Conservation (phyloP, 305 asterid species). For the Fraxinus floribunda region DNA sequence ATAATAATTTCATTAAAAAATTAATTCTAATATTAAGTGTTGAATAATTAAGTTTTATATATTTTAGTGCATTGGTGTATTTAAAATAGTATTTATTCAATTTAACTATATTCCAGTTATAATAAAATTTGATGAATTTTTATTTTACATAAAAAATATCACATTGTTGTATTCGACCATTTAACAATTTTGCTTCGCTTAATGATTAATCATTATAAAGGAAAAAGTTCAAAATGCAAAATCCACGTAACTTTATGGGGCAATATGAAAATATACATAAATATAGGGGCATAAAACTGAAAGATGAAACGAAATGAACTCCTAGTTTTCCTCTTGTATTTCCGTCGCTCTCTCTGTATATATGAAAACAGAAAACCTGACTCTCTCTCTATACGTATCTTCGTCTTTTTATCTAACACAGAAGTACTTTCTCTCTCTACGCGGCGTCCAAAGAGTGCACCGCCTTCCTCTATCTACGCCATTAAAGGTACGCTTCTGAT, state of each 20-base stretch:
- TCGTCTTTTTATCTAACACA: not conserved
- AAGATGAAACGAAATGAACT: not conserved
- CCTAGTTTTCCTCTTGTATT: conserved; percentile 1
- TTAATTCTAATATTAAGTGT: not conserved
- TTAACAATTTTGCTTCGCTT: not conserved
- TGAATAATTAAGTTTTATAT: not conserved
- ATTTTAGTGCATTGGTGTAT: not conserved
- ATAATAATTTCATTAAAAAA: not conserved
- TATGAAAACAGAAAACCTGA: not conserved
- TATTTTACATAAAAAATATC: not conserved
- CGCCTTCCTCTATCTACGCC: conserved; percentile 9
- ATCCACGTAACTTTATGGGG: not conserved
- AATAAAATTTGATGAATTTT: not conserved
- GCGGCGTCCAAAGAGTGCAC: not conserved
- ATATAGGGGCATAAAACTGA: not conserved
- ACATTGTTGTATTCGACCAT: not conserved
- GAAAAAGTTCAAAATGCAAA: not conserved
- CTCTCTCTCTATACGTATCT: not conserved
- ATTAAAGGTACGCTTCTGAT: not conserved
- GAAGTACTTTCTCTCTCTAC: conserved; percentile 1
- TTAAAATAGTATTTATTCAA: no score
- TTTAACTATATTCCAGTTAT: not conserved
- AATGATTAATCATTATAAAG: not conserved
- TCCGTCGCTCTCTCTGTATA: not conserved
- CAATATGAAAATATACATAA: not conserved